A percentile compares a stretch with the other conserved stretches of the same genome.
phyloP scores from a whole-genome alignment of 208 protist species.

The Trypanosoma mega region DNA sequence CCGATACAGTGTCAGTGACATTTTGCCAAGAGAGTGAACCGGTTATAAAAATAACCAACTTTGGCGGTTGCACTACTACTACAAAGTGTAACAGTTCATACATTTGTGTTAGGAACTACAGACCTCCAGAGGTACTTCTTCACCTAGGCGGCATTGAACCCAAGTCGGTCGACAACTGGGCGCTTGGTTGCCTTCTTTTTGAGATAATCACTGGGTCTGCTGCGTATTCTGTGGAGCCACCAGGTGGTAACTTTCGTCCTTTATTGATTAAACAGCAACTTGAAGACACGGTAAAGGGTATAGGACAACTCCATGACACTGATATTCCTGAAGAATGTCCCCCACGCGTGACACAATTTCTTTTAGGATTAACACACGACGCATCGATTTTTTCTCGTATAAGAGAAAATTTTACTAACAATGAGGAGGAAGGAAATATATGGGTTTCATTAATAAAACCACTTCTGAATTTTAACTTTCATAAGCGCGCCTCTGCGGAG shows the following conservation, averaged over 20 bases:
- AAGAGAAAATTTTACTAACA: background rate
- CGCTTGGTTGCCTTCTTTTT: slow-evolving; percentile 34
- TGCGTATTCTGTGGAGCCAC: slow-evolving; percentile 21
- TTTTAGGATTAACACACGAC: slow-evolving; percentile 17
- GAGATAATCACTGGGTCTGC: slow-evolving; percentile 24
- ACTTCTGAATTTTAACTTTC: slow-evolving; percentile 27
- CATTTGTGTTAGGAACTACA: slow-evolving; percentile 36
- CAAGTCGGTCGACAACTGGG: slow-evolving; percentile 25
- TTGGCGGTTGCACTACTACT: slow-evolving; percentile 14
- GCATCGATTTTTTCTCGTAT: slow-evolving; percentile 20
- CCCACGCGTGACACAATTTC: slow-evolving; percentile 20
- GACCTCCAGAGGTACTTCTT: slow-evolving; percentile 32
- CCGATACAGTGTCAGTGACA: slow-evolving; percentile 22
- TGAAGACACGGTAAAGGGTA: slow-evolving; percentile 17
- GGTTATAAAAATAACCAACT: slow-evolving; percentile 29
- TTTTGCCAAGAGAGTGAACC: slow-evolving; percentile 1
- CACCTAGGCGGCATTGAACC: slow-evolving; percentile 27
- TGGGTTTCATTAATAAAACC: slow-evolving; percentile 24
- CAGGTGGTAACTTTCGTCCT: slow-evolving; percentile 22
- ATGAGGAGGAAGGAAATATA: slow-evolving; percentile 4
- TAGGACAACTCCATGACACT: slow-evolving; percentile 10
- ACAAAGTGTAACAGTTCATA: slow-evolving; percentile 25
- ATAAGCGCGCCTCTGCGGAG: background rate
- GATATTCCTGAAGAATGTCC: slow-evolving; percentile 24
- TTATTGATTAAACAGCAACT: slow-evolving; percentile 27